These are phyloP conservation scores for Pelargonium australe DNA, from an alignment of 441 rosid genomes.

Conservation along the genomic window DNA sequence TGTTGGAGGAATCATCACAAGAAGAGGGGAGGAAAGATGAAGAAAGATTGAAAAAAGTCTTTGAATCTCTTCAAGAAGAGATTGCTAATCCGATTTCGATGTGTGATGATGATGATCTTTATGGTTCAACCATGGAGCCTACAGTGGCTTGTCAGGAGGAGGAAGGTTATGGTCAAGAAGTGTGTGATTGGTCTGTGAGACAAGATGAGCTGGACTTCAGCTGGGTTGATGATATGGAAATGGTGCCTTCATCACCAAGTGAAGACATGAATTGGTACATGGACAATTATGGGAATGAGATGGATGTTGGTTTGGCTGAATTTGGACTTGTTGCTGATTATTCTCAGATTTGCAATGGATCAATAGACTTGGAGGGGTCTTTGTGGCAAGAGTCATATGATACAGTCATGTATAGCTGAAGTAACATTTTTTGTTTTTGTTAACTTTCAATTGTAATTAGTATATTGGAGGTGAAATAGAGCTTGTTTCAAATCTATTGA, in stretches of 20 bases:
- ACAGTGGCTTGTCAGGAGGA: too few species aligned
- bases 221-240: conserved; percentile 6
- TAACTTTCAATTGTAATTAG: too few species aligned
- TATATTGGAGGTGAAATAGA: too few species aligned
- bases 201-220: conserved; percentile 2
- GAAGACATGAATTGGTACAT: conserved; percentile 8
- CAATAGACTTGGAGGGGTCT: conserved; percentile 1
- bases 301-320: conserved; percentile 5
- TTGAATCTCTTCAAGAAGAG: conserved; percentile 7
- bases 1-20: conserved; percentile 1
- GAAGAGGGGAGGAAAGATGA: background rate
- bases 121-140: background rate
- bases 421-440: background rate
- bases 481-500: too few species aligned
- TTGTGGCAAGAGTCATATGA: conserved; percentile 7
- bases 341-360: conserved; percentile 3
- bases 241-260: conserved; percentile 12
- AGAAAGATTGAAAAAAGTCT: background rate
- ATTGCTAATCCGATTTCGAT: background rate
- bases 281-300: background rate
- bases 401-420: conserved; percentile 1
- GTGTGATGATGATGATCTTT: background rate
- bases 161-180: too few species aligned
- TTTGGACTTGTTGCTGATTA: conserved; percentile 8
- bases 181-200: background rate